Conservation (phyloP, 75 land plant species). For the Pinus albicaulis region DNA sequence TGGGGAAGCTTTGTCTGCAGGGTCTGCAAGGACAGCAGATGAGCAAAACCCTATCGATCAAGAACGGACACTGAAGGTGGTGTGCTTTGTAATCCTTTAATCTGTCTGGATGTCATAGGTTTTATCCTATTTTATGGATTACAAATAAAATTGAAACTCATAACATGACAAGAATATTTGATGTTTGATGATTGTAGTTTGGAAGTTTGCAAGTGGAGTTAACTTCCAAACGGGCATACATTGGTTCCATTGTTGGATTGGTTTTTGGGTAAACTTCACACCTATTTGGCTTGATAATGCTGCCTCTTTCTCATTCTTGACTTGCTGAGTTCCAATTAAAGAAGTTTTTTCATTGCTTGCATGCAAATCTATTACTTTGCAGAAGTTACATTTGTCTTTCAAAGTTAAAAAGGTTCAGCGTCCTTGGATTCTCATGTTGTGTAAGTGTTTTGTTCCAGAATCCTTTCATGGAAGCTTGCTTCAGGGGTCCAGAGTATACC, state of each 20-base stretch:
- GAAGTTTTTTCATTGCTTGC: neutral
- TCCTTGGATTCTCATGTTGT: neutral
- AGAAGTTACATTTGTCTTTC: neutral
- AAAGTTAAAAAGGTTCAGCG: neutral
- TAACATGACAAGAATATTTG: neutral
- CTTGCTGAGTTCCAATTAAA: neutral
- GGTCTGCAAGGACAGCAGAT: slow-evolving; percentile 23
- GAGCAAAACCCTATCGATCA: slow-evolving; percentile 27
- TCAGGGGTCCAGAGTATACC: slow-evolving; percentile 61
- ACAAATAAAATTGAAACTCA: neutral
- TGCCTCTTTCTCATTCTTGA: neutral
- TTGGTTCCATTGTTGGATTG: slow-evolving; percentile 62
- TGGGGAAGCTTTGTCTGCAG: slow-evolving; percentile 59
- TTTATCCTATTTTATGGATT: neutral
- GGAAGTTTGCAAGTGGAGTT: slow-evolving; percentile 76
- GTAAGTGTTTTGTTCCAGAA: slow-evolving; percentile 22
- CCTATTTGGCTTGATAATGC: neutral
- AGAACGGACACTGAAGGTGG: slow-evolving; percentile 61
- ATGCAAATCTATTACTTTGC: neutral
- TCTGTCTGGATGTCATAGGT: neutral
- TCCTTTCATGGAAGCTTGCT: slow-evolving; percentile 65
- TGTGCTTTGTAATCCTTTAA: neutral
- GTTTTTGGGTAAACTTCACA: slow-evolving; percentile 60
- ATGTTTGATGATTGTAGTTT: slow-evolving; percentile 52
- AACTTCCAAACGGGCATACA: slow-evolving; percentile 58